A percentile compares a stretch with the other conserved stretches of the same genome.
Evolutionary conservation across 2,329 filamentous ascomycete species (phyloP).

Genomic region (Fusarium phyllophilum): DNA sequence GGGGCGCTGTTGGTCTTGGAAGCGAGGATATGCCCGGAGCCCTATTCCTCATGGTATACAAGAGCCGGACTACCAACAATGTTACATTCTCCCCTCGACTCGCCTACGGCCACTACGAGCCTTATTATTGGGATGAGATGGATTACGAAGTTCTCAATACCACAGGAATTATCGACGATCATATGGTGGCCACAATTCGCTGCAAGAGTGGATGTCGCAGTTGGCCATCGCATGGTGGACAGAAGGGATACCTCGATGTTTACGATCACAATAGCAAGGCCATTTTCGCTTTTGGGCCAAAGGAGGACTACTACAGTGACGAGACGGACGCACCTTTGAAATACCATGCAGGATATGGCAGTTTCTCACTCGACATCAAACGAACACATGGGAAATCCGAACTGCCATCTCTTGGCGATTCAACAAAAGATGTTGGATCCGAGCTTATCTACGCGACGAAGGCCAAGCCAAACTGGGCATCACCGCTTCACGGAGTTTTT

Average conservation of each 20-base stretch:
- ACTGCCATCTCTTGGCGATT: constrained; percentile 50
- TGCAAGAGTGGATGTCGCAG: constrained; percentile 62
- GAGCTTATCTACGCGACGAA: constrained; percentile 45
- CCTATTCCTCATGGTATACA: constrained; percentile 66
- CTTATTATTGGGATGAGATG: constrained; percentile 57
- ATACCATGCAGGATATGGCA: constrained; percentile 64
- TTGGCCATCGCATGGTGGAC: constrained; percentile 53
- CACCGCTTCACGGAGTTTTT: constrained; percentile 57
- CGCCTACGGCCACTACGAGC: constrained; percentile 62
- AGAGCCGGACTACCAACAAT: constrained; percentile 56
- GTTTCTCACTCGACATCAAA: constrained; percentile 65
- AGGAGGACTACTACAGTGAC: constrained; percentile 56
- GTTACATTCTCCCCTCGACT: constrained; percentile 67
- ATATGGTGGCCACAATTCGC: constrained; percentile 60
- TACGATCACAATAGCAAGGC: constrained; percentile 58
- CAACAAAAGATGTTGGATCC: constrained; percentile 51
- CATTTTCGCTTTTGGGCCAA: constrained; percentile 66
- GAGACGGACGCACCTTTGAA: constrained; percentile 56
- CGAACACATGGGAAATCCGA: constrained; percentile 60
- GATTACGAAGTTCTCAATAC: constrained; percentile 56
- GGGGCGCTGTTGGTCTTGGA: constrained; percentile 67
- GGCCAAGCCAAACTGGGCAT: constrained; percentile 51
- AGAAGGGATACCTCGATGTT: constrained; percentile 60
- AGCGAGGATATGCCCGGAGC: constrained; percentile 61
- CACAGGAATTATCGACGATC: constrained; percentile 59